Conservation (phyloP, 139 green algal genomes). For the Chlamydomonas eustigma region DNA sequence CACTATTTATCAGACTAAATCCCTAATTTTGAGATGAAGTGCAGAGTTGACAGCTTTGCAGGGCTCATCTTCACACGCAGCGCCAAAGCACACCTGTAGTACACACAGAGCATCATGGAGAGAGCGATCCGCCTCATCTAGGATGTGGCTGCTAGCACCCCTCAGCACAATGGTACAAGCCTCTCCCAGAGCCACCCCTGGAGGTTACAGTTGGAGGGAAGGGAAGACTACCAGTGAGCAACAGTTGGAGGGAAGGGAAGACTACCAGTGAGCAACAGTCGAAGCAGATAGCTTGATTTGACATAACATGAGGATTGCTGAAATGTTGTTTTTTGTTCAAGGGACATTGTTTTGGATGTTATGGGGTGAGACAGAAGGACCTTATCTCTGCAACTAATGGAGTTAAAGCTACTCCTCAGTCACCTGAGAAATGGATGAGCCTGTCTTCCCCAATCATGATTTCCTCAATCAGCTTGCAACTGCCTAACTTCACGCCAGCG, state of each 20-base stretch:
- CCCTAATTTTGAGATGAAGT: not conserved
- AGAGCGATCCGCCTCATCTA: slow-evolving; percentile 96
- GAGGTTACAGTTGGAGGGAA: not conserved
- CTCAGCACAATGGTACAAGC: slow-evolving; percentile 97
- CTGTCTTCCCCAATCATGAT: slow-evolving; percentile 95
- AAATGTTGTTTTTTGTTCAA: too few species aligned
- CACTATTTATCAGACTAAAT: not conserved
- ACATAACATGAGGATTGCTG: too few species aligned
- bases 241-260: not conserved
- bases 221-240: slow-evolving; percentile 35
- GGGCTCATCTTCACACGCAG: not conserved
- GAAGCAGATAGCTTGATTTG: too few species aligned
- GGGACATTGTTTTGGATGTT: too few species aligned
- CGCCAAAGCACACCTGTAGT: slow-evolving; percentile 71
- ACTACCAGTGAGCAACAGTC: too few species aligned
- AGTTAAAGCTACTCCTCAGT: too few species aligned
- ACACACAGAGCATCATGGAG: slow-evolving; percentile 99
- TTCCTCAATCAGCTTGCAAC: slow-evolving; percentile 89
- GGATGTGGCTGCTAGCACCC: slow-evolving; percentile 87
- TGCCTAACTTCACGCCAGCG: slow-evolving; percentile 73
- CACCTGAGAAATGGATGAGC: slow-evolving; percentile 91
- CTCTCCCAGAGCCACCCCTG: slow-evolving; percentile 83
- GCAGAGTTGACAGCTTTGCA: not conserved
- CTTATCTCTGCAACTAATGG: too few species aligned
- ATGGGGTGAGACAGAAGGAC: too few species aligned